Percentiles rank a stretch among this genome's conserved stretches.
Evolutionary conservation across 148 eudicot species (phyloP).

Genomic region (Rheum nobile): DNA sequence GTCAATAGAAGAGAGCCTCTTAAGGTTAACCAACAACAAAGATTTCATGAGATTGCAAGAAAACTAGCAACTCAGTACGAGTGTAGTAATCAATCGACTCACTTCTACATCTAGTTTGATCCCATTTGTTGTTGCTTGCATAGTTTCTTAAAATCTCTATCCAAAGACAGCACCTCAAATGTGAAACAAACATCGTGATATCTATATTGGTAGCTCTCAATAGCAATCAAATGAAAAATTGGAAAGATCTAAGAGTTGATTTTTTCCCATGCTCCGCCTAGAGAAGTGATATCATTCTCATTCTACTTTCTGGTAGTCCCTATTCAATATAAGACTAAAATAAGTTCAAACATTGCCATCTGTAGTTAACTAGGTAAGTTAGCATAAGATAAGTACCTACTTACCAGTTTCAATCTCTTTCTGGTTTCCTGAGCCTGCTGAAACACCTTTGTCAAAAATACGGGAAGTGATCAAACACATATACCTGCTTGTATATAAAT

Average conservation of each 20-base stretch:
- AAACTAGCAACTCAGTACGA: not conserved
- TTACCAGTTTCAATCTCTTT: slow-evolving; percentile 30
- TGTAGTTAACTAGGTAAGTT: no score
- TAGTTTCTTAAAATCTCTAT: not conserved
- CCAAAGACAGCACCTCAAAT: not conserved
- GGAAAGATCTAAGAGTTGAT: not conserved
- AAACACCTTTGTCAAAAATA: not conserved
- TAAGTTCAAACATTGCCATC: no score
- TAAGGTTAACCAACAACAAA: not conserved
- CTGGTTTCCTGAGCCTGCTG: slow-evolving; percentile 25
- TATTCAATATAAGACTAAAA: no score
- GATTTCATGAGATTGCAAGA: not conserved
- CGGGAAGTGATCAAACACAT: no score
- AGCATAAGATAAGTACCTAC: not conserved
- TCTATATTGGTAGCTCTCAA: no score
- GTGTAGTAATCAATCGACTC: no score
- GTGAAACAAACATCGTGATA: no score
- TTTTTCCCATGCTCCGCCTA: not conserved
- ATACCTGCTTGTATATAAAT: no score
- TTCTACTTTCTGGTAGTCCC: no score
- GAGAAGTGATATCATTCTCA: not conserved
- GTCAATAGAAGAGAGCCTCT: not conserved
- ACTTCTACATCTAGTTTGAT: not conserved
- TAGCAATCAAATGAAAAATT: not conserved
- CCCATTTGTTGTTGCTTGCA: not conserved